Base-by-base conservation (phyloP, 441 rosid genomes). In the Pelargonium fulgidum region DNA sequence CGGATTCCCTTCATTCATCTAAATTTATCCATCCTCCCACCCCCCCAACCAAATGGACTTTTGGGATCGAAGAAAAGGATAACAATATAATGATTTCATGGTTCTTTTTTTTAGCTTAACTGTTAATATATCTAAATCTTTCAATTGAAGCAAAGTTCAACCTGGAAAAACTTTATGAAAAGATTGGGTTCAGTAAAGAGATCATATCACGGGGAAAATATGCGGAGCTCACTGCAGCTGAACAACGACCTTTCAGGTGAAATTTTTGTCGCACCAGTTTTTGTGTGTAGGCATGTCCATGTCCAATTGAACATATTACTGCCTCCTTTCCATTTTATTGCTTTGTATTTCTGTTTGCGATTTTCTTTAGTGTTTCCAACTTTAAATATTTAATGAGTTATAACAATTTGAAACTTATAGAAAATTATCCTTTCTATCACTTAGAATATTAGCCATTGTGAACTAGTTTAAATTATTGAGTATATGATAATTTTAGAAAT, bases 141-240 rank as follows among this genome's bases (percentile, higher is more conserved):
- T 72, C 7, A 59, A 7, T 70, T 76, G 75, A 75, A 91, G 99
- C 90, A 68, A 93, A 87, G 82, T 83, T 91, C 79, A 91, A 87
- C 74, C 78, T 91, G 76, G 95, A 85, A 10, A 91, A 91, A 76
- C 79, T 93, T 62, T 93, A 91, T 74, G 95, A 93, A 77, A 91
- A 86, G 73, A 83, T 93, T 72, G 99, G 99, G 67, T 91, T 87
- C 85, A 89, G 81, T 82, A 91, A 93, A 76, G 97, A 93, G 87
- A 85, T 89, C 77, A 83, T 93, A 73, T 93, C 99, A 78, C 81
- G 96, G 79, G 99, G 99, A 73, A 88, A 72, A 81, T 93, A 82
- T 80, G 93, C 97, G n/a, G 99, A 93, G 84, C 88, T 93, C 73
- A 81, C 84, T 26, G 95, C 87, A 9, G 95, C 98, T 73, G 96